Percentiles rank a stretch among this genome's conserved stretches.
phyloP scores from a whole-genome alignment of 2,329 filamentous ascomycete species.

The Hirsutella minnesotensis region DNA sequence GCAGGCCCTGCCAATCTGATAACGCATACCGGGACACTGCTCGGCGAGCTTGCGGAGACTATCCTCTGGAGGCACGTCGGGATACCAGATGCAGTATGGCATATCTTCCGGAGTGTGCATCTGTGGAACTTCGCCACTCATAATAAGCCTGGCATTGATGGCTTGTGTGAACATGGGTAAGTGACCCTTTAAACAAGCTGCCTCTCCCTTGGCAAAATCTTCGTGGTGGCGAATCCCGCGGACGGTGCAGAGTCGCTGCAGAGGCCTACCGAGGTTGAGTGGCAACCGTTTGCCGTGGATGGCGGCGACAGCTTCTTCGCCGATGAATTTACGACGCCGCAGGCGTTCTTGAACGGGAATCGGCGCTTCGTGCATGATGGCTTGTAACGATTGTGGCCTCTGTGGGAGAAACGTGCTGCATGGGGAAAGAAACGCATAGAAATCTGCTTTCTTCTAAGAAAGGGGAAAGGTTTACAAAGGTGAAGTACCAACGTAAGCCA shows the following conservation, averaged over 20 bases:
- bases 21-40: constrained; percentile 20
- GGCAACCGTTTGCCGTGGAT: background rate
- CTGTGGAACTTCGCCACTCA: constrained; percentile 20
- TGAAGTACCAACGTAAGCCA: too few relatives aligned
- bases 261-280: background rate
- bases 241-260: background rate
- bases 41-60: constrained; percentile 20
- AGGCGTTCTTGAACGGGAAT: background rate
- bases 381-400: too few relatives aligned
- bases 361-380: too few relatives aligned
- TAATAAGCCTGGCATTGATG: constrained; percentile 19
- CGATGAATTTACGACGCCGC: background rate
- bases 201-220: background rate
- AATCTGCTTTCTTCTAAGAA: too few relatives aligned
- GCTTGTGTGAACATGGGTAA: background rate
- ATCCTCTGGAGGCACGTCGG: constrained; percentile 19
- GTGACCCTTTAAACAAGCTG: background rate
- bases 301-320: background rate
- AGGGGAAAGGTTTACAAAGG: too few relatives aligned
- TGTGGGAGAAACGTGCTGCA: too few relatives aligned
- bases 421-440: too few relatives aligned
- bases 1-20: constrained; percentile 26
- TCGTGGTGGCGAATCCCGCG: background rate
- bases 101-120: constrained; percentile 8
- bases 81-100: constrained; percentile 29